phyloP scores from a whole-genome alignment of 2,329 filamentous ascomycete species.

The Sclerotinia subarctica region DNA sequence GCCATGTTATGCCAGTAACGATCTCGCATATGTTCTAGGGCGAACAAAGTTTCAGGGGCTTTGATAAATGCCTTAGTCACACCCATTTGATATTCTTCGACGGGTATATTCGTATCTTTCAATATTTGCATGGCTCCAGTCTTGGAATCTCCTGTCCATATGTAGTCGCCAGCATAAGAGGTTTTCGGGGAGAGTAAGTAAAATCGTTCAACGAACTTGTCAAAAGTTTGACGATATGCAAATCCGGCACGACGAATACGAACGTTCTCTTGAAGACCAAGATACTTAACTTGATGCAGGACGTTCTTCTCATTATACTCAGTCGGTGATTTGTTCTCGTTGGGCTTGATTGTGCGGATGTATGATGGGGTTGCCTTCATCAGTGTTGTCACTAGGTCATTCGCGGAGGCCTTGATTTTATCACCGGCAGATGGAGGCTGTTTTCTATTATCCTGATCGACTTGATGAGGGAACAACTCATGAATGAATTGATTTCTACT shows the following conservation, averaged over 20 bases:
- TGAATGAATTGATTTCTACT: conserved; percentile 87
- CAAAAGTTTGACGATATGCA: conserved; percentile 93
- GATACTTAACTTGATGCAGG: conserved; percentile 96
- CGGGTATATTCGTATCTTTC: conserved; percentile 92
- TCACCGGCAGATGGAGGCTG: conserved; percentile 93
- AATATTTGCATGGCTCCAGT: conserved; percentile 88
- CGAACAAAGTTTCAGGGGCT: conserved; percentile 93
- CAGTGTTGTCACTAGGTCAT: conserved; percentile 87
- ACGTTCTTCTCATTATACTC: conserved; percentile 94
- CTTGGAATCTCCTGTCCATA: conserved; percentile 85
- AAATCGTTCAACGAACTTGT: conserved; percentile 97
- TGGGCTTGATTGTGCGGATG: conserved; percentile 98
- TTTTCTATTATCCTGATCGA: conserved; percentile 93
- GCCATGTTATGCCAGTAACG: conserved; percentile 99
- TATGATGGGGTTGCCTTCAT: conserved; percentile 98
- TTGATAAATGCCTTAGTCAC: conserved; percentile 98
- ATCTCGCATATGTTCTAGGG: conserved; percentile 95
- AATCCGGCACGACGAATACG: conserved; percentile 95
- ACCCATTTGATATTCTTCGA: conserved; percentile 96
- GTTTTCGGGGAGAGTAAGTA: conserved; percentile 92
- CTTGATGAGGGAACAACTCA: conserved; percentile 83
- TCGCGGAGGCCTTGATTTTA: conserved; percentile 91
- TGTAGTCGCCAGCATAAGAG: conserved; percentile 95
- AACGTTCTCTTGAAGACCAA: conserved; percentile 98
- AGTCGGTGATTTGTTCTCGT: conserved; percentile 93